phyloP scores from a whole-genome alignment of 352 stramenopile species.

The Pythium phragmitis region DNA sequence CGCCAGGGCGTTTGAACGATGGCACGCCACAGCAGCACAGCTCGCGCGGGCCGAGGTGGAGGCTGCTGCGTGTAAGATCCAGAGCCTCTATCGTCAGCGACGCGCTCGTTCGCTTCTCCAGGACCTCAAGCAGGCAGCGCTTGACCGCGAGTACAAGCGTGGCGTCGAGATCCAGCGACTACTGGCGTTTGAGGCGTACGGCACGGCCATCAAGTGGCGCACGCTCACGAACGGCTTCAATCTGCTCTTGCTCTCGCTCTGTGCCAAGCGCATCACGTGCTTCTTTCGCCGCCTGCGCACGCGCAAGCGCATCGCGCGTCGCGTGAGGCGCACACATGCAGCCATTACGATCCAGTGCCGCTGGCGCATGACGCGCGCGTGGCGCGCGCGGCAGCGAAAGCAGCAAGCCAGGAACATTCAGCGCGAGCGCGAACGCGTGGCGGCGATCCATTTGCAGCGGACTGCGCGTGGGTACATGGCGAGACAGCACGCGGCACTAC shows the following conservation, averaged over 20 bases:
- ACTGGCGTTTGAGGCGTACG: constrained; percentile 55
- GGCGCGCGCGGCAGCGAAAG: not conserved
- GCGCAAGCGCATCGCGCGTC: constrained; percentile 28
- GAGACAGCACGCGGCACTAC: constrained; percentile 19
- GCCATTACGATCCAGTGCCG: constrained; percentile 38
- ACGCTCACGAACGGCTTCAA: constrained; percentile 59
- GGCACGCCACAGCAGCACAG: constrained; percentile 18
- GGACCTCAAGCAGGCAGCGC: constrained; percentile 38
- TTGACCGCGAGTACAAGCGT: constrained; percentile 42
- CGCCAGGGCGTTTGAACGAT: constrained; percentile 35
- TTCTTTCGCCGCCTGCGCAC: constrained; percentile 46
- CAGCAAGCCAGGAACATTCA: constrained; percentile 7
- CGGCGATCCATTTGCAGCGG: constrained; percentile 21
- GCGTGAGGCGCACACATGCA: constrained; percentile 24
- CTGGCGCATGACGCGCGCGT: constrained; percentile 13
- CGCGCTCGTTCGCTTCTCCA: constrained; percentile 35
- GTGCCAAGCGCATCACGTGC: constrained; percentile 46
- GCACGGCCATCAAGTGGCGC: constrained; percentile 51
- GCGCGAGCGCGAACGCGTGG: constrained; percentile 15
- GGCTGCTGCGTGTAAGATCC: constrained; percentile 42
- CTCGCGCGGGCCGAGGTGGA: constrained; percentile 30
- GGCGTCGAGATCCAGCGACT: constrained; percentile 46
- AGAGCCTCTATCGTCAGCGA: constrained; percentile 39
- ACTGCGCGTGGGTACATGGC: constrained; percentile 20
- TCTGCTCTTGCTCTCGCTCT: constrained; percentile 45